Conservation (phyloP, 225 moss, liverwort and hornwort species). For the Marchantia paleacea region DNA sequence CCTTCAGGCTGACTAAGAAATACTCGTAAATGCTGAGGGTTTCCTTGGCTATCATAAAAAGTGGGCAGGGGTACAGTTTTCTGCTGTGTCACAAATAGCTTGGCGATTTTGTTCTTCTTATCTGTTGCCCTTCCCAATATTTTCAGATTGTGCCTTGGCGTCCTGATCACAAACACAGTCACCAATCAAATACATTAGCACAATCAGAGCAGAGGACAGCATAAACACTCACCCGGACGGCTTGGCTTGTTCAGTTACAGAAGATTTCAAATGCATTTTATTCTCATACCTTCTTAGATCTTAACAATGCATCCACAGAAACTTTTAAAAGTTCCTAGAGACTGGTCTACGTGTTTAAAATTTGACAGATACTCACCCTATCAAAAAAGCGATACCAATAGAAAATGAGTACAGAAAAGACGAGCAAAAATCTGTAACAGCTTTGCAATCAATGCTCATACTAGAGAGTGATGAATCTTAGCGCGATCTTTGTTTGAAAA, state of each 20-base stretch:
- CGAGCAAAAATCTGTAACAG: no score
- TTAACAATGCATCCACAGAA: neutral
- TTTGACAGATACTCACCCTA: no score
- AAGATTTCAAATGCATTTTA: neutral
- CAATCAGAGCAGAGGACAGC: neutral
- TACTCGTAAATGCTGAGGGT: conserved; percentile 37
- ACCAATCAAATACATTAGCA: neutral
- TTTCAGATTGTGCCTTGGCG: neutral
- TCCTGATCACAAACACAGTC: neutral
- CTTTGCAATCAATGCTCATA: no score
- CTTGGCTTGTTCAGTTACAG: neutral
- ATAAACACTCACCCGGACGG: neutral
- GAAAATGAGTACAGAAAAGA: no score
- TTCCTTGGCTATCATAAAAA: conserved; percentile 29
- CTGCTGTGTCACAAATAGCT: conserved; percentile 33
- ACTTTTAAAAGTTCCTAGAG: no score
- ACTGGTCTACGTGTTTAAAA: no score
- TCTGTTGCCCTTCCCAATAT: conserved; percentile 8
- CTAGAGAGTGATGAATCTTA: no score
- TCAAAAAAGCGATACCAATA: no score
- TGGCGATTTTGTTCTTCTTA: conserved; percentile 37
- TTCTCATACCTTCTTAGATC: neutral
- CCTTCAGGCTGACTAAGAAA: conserved; percentile 48
- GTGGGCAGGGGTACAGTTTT: conserved; percentile 35
- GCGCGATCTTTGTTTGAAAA: neutral